phyloP scores from a whole-genome alignment of 2,329 filamentous ascomycete genomes.

The Trichoderma sp. region DNA sequence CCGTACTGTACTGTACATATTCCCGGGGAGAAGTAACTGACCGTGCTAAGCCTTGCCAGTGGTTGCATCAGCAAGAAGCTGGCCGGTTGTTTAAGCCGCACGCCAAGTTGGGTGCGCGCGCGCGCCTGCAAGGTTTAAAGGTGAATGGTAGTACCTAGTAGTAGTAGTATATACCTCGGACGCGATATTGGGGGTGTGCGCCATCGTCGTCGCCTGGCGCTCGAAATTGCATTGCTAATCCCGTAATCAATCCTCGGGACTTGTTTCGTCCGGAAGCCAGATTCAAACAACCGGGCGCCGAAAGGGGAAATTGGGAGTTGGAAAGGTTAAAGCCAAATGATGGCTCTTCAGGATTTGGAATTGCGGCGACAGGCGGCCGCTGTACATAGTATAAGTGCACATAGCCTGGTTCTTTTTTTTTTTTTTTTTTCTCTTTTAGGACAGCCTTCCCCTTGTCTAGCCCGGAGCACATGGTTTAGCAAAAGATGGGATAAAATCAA shows the following conservation, averaged over 20 bases:
- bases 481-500: not conserved
- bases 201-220: not conserved
- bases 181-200: not conserved
- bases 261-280: not conserved
- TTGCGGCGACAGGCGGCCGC: not conserved
- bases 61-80: not conserved
- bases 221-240: not conserved
- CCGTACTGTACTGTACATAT: not conserved
- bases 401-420: not conserved
- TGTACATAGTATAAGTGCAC: not conserved
- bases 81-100: conserved; percentile 8
- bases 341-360: not conserved
- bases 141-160: not conserved
- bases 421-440: no score
- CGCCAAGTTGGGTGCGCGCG: not conserved
- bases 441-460: no score
- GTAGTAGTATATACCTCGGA: not conserved
- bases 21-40: not conserved
- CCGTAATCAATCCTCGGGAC: not conserved
- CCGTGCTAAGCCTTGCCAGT: conserved; percentile 3
- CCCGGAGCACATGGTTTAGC: not conserved
- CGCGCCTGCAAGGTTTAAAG: conserved; percentile 3
- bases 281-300: not conserved
- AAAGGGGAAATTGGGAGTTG: not conserved
- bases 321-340: not conserved